Conservation (phyloP, 768 basidiomycete species). For the Leucosporidium scottii region DNA sequence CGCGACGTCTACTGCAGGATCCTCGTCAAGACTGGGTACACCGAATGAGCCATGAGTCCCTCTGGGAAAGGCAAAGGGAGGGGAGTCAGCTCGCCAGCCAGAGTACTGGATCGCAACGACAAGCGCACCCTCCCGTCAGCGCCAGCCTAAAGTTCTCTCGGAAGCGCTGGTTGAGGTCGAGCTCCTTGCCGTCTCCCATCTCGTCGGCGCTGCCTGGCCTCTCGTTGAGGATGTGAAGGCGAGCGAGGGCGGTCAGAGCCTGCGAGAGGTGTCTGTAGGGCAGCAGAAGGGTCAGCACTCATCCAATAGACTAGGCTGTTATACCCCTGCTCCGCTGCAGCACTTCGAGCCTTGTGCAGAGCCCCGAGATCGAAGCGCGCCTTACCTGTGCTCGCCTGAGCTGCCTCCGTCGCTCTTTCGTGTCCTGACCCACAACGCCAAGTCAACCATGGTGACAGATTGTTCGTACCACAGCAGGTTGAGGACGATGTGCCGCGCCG, state of each 20-base stretch:
- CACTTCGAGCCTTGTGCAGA: neutral
- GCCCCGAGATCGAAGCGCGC: neutral
- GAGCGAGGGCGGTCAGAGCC: slow-evolving; percentile 57
- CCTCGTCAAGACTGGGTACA: slow-evolving; percentile 58
- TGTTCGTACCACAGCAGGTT: slow-evolving; percentile 82
- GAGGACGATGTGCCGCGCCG: slow-evolving; percentile 80
- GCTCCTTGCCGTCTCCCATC: neutral
- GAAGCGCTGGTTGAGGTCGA: slow-evolving; percentile 61
- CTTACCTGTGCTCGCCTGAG: slow-evolving; percentile 21
- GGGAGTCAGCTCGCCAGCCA: neutral
- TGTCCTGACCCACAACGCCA: slow-evolving; percentile 57
- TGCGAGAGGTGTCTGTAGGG: slow-evolving; percentile 61
- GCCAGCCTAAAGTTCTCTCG: slow-evolving; percentile 73
- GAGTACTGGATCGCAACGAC: neutral
- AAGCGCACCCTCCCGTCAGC: slow-evolving; percentile 71
- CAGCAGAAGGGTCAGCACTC: neutral
- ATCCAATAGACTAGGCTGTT: neutral
- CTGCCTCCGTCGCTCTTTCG: slow-evolving; percentile 31
- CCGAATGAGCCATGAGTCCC: slow-evolving; percentile 53
- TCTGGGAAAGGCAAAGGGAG: slow-evolving; percentile 6
- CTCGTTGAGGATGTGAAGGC: slow-evolving; percentile 60
- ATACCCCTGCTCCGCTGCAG: neutral
- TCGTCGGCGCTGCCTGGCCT: slow-evolving; percentile 46
- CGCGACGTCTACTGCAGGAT: slow-evolving; percentile 45
- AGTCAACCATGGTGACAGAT: slow-evolving; percentile 62